Evolutionary conservation across 768 basidiomycete genomes (phyloP), one percentile per base, ranked within the genome.

Genomic region (Suillus alpinus): DNA sequence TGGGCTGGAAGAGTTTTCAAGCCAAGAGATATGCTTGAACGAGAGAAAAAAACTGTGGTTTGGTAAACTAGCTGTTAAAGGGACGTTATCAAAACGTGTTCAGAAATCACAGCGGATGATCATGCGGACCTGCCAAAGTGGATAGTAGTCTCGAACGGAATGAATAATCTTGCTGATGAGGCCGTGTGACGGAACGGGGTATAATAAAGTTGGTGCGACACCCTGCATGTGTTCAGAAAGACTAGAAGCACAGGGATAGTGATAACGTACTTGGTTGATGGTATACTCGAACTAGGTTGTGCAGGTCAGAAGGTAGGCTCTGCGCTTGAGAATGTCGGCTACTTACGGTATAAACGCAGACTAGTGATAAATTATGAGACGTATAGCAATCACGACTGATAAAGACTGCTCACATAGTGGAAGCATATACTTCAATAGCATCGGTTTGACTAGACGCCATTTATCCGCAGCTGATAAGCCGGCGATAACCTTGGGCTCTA

Each of bases 41-140:
- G 89, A 6, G 95, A 96, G 61, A 98, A 71, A 77, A 98, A 97
- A 50, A 97, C 95, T 44, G 92, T 92, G 23, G 91, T 85, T 79
- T 92, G 92, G 68, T 94, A 94, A 32, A 94, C 85, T 41, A 94
- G 84, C 86, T 92, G 29, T 20, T 20, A 39, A 52, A 56, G n/a
- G 18, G 32, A 23, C 13, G 5, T 56, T 23, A 23, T 59, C 20
- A 59, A 7, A 9, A 16, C 29, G 29, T 20, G 2, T 56, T 32
- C 14, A 14, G 2, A 18, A 29, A 32, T 23, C 31, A 31, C 14
- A 6, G 9, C 12, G 14, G 20, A 32, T 16, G 14, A 32, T 56
- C 18, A 26, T 20, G 29, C 49, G 14, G 12, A 89, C 91, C 87
- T 94, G 92, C 92, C 94, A 97, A 43, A 96, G 82, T 1, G 95